phyloP scores from a whole-genome alignment of 257 asterid genomes.

The Echium plantagineum region DNA sequence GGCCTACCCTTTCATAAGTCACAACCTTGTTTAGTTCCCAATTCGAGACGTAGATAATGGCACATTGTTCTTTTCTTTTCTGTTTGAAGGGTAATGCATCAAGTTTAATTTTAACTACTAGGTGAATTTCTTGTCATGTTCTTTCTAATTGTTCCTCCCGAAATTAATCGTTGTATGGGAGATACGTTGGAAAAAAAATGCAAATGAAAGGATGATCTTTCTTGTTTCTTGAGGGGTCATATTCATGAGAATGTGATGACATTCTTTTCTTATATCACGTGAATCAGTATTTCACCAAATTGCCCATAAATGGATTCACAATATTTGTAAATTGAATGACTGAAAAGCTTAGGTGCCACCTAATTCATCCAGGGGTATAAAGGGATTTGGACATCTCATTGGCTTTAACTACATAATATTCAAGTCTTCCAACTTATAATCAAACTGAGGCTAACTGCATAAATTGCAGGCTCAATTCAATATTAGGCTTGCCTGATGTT shows the following conservation, averaged over 20 bases:
- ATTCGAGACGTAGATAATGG: too few relatives aligned
- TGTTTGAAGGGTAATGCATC: too few relatives aligned
- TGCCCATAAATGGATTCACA: neutral
- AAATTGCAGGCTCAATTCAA: too few relatives aligned
- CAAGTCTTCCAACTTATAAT: too few relatives aligned
- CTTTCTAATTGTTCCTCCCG: too few relatives aligned
- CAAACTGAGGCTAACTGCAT: neutral
- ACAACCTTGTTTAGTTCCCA: too few relatives aligned
- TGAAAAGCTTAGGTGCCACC: neutral
- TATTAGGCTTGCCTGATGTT: too few relatives aligned
- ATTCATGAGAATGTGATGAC: neutral
- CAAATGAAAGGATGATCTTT: slow-evolving; percentile 5
- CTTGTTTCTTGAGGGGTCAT: neutral
- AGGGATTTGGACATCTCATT: neutral
- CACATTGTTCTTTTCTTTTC: too few relatives aligned
- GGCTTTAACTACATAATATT: neutral
- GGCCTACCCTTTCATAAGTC: too few relatives aligned
- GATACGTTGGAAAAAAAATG: neutral
- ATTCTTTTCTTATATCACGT: neutral
- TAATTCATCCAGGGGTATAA: neutral
- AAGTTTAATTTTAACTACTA: too few relatives aligned
- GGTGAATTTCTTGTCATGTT: too few relatives aligned
- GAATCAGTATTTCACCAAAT: neutral
- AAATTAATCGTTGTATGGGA: neutral
- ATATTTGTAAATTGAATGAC: too few relatives aligned